These are phyloP conservation scores for Beauveria sp. DNA, from an alignment of 2,329 filamentous ascomycete genomes.

Conservation along the genomic window DNA sequence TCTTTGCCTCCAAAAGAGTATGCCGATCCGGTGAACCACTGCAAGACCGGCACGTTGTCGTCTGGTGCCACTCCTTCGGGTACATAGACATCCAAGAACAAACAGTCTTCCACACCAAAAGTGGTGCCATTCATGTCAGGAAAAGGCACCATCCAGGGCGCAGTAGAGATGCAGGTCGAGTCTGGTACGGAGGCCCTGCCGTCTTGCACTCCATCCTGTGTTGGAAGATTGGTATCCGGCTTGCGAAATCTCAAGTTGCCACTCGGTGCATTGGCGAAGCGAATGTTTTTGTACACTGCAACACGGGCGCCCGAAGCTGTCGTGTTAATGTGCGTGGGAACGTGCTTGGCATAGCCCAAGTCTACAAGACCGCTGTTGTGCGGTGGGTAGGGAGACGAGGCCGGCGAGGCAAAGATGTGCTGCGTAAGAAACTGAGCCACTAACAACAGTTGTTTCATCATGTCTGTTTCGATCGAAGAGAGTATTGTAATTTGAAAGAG, in stretches of 20 bases:
- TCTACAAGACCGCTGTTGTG: slow-evolving; percentile 8
- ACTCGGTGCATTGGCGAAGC: slow-evolving; percentile 17
- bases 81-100: slow-evolving; percentile 19
- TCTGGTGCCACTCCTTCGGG: slow-evolving; percentile 15
- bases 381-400: background rate
- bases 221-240: slow-evolving; percentile 13
- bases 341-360: slow-evolving; percentile 15
- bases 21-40: slow-evolving; percentile 15
- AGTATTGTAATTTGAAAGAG: no score
- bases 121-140: slow-evolving; percentile 16
- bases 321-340: slow-evolving; percentile 16
- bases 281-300: slow-evolving; percentile 20
- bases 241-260: slow-evolving; percentile 18
- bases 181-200: slow-evolving; percentile 3
- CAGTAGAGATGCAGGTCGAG: slow-evolving; percentile 15
- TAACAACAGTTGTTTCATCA: background rate
- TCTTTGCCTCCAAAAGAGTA: slow-evolving; percentile 19
- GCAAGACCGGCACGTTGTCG: slow-evolving; percentile 16
- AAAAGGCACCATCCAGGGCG: slow-evolving; percentile 13
- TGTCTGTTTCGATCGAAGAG: background rate
- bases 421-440: background rate
- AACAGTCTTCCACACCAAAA: slow-evolving; percentile 17
- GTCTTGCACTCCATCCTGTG: slow-evolving; percentile 13
- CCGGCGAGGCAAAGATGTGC: background rate
- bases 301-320: slow-evolving; percentile 15